Base-by-base conservation (phyloP, 2,329 filamentous ascomycete genomes). In the Sphaerulina vaccinii region DNA sequence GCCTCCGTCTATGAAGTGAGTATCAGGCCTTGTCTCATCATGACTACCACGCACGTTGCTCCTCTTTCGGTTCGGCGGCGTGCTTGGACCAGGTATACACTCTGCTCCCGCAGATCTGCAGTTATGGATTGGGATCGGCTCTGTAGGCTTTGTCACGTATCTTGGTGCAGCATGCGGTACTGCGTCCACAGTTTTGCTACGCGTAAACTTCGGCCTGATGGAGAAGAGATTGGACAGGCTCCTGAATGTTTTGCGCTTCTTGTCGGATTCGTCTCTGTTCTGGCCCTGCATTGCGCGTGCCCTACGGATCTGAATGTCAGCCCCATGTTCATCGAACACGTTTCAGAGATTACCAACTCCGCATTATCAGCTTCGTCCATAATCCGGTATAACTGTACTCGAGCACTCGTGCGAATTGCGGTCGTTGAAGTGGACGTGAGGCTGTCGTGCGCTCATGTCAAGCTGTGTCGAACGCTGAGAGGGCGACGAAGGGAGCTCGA, bases 311-410 rank as follows among this genome's bases (percentile, higher is more conserved):
- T n/a, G n/a, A n/a, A n/a, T n/a, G n/a, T n/a, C n/a, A n/a, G n/a
- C n/a, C n/a, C n/a, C n/a, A n/a, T n/a, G n/a, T n/a, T n/a, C n/a
- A n/a, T n/a, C n/a, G n/a, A n/a, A n/a, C 24, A 19, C 11, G 19
- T 2, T 6, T 29, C 33, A 4, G 8, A 8, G 9, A 29, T n/a
- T 16, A 24, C 46, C 11, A 18, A 49, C 46, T 21, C 38, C 19
- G 5, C 5, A 35, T 49, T 19, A 33, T 21, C 35, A 49, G 32
- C 36, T 41, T 27, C 46, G 23, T 37, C 46, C 46, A 49, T 49
- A 23, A 13, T 49, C 32, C 16, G 18, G 5, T 32, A 40, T 27
- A 32, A 49, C n/a, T 10, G 18, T 39, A 16, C 23, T 10, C 27
- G 46, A 49, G 27, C 13, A 24, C 24, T 32, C 15, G 23, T 49